Evolutionary conservation across 2,329 filamentous ascomycete genomes (phyloP), one percentile per base, ranked within the genome.

Genomic region (Cladosporium colombiae): DNA sequence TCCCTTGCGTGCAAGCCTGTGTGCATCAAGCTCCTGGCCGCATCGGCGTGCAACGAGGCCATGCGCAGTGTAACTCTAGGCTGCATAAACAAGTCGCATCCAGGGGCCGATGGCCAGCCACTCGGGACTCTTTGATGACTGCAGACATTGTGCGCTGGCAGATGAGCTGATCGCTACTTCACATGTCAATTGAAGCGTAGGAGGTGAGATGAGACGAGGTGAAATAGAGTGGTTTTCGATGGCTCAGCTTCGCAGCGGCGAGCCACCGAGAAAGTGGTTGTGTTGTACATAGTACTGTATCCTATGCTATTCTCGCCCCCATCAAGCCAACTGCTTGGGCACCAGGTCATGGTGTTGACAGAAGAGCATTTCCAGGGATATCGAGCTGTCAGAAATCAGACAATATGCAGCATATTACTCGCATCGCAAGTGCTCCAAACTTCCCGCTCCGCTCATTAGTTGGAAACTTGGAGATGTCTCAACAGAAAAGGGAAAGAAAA

Each of bases 221-320:
- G 27, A 33, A 4, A 13, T 18, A 23, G 55, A 27, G 11, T 31
- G 29, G 2, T 52, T 16, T 46, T 40, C 57, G 23, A 40, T 46
- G 35, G 57, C 57, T 25, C 57, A 46, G 57, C 58, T 61, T 62
- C 46, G 46, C 46, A 52, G 59, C 31, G 46, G 29, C 29, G 14
- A 37, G 59, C 59, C 59, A 53, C 29, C 29, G 23, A 37, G 46
- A 21, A 35, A 11, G 25, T n/a, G 25, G 27, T 23, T 50, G 33
- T 63, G 50, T 56, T 56, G 50, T 63, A 63, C 61, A 63, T 63
- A 63, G 61, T 63, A 40, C 61, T 63, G 61, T 63, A 63, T 63
- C 61, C 61, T 63, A 63, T 63, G 61, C 61, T 56, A 55, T 18
- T 52, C 33, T 25, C 58, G n/a, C 25, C 44, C 52, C 29, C n/a